Evolutionary conservation across 768 basidiomycete species (phyloP), one percentile per base, ranked within the genome.

Genomic region (Crepidotus variabilis): DNA sequence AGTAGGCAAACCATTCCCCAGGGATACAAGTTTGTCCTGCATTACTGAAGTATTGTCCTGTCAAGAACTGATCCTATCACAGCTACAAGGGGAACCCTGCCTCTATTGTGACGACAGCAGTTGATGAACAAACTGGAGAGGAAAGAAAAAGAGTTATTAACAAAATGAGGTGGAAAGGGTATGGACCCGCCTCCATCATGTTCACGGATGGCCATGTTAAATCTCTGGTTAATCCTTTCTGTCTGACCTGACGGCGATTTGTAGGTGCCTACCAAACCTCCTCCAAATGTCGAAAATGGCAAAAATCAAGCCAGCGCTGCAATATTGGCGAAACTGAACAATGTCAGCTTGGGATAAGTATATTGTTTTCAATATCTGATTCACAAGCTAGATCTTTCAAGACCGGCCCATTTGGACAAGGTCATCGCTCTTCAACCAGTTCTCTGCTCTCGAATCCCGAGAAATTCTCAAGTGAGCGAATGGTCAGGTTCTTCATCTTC

Each of bases 371-470:
- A 2, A 46, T 49, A 10, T 23, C 6, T 53, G 20, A 2, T 51
- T 16, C 10, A 23, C 49, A 47, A 20, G 39, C 2, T n/a, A 94
- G 91, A 69, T 85, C 20, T 87, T 98, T 56, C 72, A 74, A 48
- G 75, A 86, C 56, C 81, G 96, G 22, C 92, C 94, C 0, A 74
- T 96, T 8, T 98, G 95, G 94, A 91, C 92, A 1, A 82, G 94
- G n/a, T 78, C 81, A 59, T 89, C 91, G 0, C 73, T 98, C 6
- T 81, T 92, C 61, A 94, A 91, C 60, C 93, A 94, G 64, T 85
- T 97, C 56, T 74, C 81, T 6, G 71, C 80, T 1, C 69, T 77
- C 1, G 91, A 95, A 62, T 75, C 83, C 13, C 79, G 88, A 50
- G 84, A 88, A 58, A 81, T 94, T 22, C 75, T 85, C 60, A 90